Evolutionary conservation across 1,139 yeast genomes (phyloP).

Genomic region (Pichia sp.): DNA sequence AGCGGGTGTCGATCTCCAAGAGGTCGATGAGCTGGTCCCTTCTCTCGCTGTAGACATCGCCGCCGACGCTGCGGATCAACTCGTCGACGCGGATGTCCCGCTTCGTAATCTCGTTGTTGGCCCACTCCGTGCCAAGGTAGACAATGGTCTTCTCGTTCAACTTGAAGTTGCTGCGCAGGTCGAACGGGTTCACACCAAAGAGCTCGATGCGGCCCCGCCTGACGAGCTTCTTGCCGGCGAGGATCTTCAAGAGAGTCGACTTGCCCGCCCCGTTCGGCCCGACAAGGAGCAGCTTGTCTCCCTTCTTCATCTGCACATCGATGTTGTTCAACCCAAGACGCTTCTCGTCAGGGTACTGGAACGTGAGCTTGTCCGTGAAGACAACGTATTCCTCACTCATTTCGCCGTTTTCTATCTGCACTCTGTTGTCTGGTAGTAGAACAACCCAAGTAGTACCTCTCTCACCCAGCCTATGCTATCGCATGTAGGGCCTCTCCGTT

Average conservation of each 20-base stretch:
- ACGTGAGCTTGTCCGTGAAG: constrained; percentile 61
- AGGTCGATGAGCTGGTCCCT: constrained; percentile 70
- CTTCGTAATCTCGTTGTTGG: constrained; percentile 81
- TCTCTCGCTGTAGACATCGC: constrained; percentile 65
- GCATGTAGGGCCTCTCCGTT: background rate
- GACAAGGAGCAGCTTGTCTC: constrained; percentile 68
- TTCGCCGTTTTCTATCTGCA: background rate
- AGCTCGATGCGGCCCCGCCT: constrained; percentile 62
- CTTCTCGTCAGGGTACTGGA: constrained; percentile 59
- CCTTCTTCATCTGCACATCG: constrained; percentile 57
- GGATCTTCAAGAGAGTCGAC: constrained; percentile 73
- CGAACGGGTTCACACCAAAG: constrained; percentile 85
- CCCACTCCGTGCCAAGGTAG: constrained; percentile 97
- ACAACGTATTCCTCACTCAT: constrained; percentile 40
- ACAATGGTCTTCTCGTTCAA: constrained; percentile 51
- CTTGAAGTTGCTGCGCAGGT: constrained; percentile 37
- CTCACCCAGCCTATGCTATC: too few species aligned
- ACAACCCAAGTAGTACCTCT: too few species aligned
- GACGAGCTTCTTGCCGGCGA: constrained; percentile 89
- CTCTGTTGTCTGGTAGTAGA: background rate
- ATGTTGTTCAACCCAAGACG: constrained; percentile 68
- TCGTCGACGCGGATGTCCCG: constrained; percentile 85
- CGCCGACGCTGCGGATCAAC: constrained; percentile 78
- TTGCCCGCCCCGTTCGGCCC: constrained; percentile 99
- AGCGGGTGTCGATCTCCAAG: constrained; percentile 75